Evolutionary conservation across 805 yeast species (phyloP).

Genomic region (Candida peoriensis): DNA sequence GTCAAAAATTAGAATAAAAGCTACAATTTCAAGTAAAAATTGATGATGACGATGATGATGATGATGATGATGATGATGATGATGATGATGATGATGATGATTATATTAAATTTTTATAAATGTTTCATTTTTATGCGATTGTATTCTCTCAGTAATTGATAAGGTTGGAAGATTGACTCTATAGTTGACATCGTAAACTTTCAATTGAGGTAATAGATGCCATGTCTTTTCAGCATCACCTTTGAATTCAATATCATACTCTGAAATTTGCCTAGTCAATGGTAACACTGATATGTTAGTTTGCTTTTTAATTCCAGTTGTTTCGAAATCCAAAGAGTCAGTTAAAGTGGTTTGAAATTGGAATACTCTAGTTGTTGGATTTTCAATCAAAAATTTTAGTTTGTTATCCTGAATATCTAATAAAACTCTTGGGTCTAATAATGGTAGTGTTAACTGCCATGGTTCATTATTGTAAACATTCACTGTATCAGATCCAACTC

Average conservation of each 20-base stretch:
- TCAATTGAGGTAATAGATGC: conserved; percentile 52
- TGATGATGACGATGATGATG: too few relatives aligned
- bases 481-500: conserved; percentile 18
- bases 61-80: too few relatives aligned
- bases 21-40: too few relatives aligned
- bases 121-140: conserved; percentile 25
- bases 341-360: conserved; percentile 49
- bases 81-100: too few relatives aligned
- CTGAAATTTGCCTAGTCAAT: conserved; percentile 43
- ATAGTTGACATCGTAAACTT: conserved; percentile 64
- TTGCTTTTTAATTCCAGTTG: conserved; percentile 29
- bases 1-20: too few relatives aligned
- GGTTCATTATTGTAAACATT: conserved; percentile 32
- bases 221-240: conserved; percentile 3
- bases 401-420: conserved; percentile 29
- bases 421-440: conserved; percentile 66
- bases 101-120: conserved; percentile 7
- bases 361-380: conserved; percentile 68
- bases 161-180: conserved; percentile 55
- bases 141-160: conserved; percentile 31
- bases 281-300: conserved; percentile 45
- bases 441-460: conserved; percentile 53
- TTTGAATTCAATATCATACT: conserved; percentile 25
- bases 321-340: conserved; percentile 30
- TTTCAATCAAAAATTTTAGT: conserved; percentile 55